phyloP scores from a whole-genome alignment of 768 basidiomycete species.

The Termitomyces sp. region DNA sequence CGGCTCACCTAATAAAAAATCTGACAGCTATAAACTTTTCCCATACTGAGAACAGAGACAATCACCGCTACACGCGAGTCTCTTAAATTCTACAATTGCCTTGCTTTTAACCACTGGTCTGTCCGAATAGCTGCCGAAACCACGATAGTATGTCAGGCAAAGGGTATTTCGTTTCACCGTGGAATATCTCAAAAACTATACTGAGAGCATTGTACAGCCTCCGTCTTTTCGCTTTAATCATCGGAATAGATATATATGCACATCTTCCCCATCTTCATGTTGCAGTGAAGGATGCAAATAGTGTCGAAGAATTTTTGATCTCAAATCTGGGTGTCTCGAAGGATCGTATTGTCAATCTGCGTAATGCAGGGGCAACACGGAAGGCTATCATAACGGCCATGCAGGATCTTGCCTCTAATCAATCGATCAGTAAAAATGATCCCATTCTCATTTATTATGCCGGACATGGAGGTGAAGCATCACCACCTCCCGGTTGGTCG shows the following conservation, averaged over 20 bases:
- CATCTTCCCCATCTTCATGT: background rate
- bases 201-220: background rate
- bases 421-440: background rate
- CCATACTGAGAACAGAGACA: background rate
- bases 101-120: background rate
- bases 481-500: background rate
- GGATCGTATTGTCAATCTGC: background rate
- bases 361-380: conserved; percentile 1
- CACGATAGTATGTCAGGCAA: background rate
- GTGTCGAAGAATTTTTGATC: background rate
- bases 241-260: conserved; percentile 9
- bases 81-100: background rate
- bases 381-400: background rate
- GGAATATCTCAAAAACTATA: background rate
- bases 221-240: background rate
- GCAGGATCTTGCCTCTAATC: background rate
- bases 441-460: conserved; percentile 11
- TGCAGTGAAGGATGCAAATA: conserved; percentile 3
- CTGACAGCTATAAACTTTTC: too few relatives aligned
- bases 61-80: background rate
- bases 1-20: background rate
- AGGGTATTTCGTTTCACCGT: background rate
- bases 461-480: background rate
- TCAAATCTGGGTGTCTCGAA: background rate
- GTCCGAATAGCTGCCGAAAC: background rate